These are phyloP conservation scores for Paradendryphiella salina DNA, from an alignment of 2,329 filamentous ascomycete species.

Conservation along the genomic window DNA sequence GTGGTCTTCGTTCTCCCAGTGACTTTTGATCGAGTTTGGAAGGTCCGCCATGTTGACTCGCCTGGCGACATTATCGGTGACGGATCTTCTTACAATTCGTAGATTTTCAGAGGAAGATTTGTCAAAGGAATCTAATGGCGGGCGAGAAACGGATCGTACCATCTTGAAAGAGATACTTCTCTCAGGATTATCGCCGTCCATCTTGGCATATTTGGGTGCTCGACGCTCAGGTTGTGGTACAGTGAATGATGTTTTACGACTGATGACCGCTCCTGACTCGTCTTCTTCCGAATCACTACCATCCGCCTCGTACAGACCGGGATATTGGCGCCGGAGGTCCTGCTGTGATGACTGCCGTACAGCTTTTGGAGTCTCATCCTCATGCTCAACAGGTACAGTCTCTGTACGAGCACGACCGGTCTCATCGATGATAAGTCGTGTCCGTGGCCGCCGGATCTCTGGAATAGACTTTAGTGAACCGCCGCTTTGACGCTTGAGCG, in stretches of 20 bases:
- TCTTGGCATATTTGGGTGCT: constrained; percentile 42
- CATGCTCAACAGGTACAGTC: constrained; percentile 46
- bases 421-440: constrained; percentile 54
- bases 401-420: constrained; percentile 53
- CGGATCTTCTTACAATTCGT: constrained; percentile 27
- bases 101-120: constrained; percentile 39
- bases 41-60: constrained; percentile 44
- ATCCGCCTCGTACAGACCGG: constrained; percentile 50
- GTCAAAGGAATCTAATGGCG: constrained; percentile 37
- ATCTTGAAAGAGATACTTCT: constrained; percentile 41
- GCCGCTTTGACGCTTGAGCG: constrained; percentile 51
- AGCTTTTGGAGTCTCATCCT: constrained; percentile 37
- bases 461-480: constrained; percentile 52
- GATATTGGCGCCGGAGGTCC: constrained; percentile 46
- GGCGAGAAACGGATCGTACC: constrained; percentile 38
- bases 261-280: constrained; percentile 36
- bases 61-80: constrained; percentile 28
- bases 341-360: constrained; percentile 30
- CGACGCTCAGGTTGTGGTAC: constrained; percentile 39
- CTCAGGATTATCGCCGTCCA: constrained; percentile 36
- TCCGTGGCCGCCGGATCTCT: constrained; percentile 49
- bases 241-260: constrained; percentile 44
- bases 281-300: constrained; percentile 47
- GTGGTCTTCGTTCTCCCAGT: constrained; percentile 27
- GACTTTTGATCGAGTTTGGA: constrained; percentile 28